Evolutionary conservation across 139 green algal species (phyloP), one percentile per base, ranked within the genome.

Genomic region (Tetratostichococcus sp.): DNA sequence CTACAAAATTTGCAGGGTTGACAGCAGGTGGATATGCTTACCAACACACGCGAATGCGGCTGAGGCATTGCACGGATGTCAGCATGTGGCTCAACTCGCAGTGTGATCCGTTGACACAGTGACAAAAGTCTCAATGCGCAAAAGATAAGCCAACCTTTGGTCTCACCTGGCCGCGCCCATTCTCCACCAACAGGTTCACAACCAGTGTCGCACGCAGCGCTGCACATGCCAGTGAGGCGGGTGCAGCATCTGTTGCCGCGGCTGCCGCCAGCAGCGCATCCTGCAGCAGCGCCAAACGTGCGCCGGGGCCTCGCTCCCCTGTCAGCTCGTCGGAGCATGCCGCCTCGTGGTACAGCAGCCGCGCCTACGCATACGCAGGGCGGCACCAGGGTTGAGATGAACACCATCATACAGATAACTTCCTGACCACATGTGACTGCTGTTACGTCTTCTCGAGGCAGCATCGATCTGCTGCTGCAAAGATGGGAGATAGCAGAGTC

Each of bases 161-260:
- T 30, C 75, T 6, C 65, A 43, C 65, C 30, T 73, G 33, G 35
- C 67, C 59, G 34, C 75, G 71, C 62, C 71, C 42, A 43, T 88
- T 80, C 80, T 92, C 87, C 2, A 90, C 83, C 4, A 92, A 78
- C 65, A 89, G 65, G 69, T 92, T 92, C 1, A 90, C 82, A 0
- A 84, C 83, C 3, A 89, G 75, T 8, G 85, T 89, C 17, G 85
- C 85, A 2, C 85, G 70, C 28, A 92, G 75, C 23, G 85, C 83
- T 1, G 83, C 85, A 32, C 69, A 81, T 71, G 75, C 83, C 30
- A 89, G 77, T 58, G 80, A 88, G 26, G 75, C 72, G 1, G 87
- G 85, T 22, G 82, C 80, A 4, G 90, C 74, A 65, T 77, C 75
- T 21, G 78, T 85, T 1, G 85, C 84, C n/a, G 59, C 62, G 14